A percentile compares a stretch with the other conserved stretches of the same genome.
Conservation (phyloP, 1,284 basidiomycete species). For the Coniferiporia sulphurascens region DNA sequence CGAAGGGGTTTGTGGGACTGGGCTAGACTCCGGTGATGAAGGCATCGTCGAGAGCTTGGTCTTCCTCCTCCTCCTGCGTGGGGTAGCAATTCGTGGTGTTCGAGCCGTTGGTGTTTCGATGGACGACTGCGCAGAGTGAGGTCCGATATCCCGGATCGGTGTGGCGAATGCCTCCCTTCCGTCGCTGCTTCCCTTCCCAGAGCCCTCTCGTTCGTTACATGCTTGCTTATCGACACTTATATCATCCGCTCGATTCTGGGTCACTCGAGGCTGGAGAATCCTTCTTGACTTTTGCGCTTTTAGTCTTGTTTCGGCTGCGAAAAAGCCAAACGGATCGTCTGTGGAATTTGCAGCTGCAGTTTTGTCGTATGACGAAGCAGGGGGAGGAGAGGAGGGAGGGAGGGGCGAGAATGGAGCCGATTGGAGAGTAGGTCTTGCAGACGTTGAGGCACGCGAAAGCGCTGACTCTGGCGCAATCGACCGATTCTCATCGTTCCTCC, state of each 20-base stretch:
- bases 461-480: too few species aligned
- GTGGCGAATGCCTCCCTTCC: conserved; percentile 5
- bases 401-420: not conserved
- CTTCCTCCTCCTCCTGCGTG: not conserved
- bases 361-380: conserved; percentile 1
- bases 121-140: not conserved
- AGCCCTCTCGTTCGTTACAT: not conserved
- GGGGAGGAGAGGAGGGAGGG: conserved; percentile 11
- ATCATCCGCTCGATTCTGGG: not conserved
- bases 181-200: not conserved
- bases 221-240: not conserved
- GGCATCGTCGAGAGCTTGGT: not conserved
- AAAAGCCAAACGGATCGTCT: conserved; percentile 14
- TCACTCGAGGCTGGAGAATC: conserved; percentile 1
- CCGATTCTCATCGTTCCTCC: not conserved
- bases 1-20: conserved; percentile 6
- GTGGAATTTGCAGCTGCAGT: not conserved
- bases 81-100: not conserved
- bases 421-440: not conserved
- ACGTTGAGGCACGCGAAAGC: not conserved
- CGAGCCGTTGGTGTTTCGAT: not conserved
- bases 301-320: conserved; percentile 8
- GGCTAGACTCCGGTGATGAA: not conserved
- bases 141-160: not conserved
- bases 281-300: conserved; percentile 2